These are phyloP conservation scores for Thalassiosira exigua DNA, from an alignment of 352 stramenopile species.

Conservation along the genomic window DNA sequence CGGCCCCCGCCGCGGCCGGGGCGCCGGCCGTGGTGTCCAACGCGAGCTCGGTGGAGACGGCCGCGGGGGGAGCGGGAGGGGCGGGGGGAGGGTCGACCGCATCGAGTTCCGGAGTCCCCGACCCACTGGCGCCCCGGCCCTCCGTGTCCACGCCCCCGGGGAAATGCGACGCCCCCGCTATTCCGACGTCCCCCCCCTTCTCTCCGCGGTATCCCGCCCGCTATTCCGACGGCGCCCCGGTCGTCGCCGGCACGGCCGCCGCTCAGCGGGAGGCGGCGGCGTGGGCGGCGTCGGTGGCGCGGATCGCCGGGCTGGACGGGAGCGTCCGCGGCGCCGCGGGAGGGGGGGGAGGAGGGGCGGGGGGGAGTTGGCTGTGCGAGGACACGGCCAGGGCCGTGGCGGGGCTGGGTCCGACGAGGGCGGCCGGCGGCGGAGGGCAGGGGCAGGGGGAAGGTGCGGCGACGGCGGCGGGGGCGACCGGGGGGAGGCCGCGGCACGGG, in stretches of 20 bases:
- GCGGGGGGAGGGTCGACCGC: too few relatives aligned
- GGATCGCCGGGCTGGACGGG: slow-evolving; percentile 11
- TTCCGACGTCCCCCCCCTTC: not conserved
- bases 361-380: not conserved
- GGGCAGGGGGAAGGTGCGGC: slow-evolving; percentile 1
- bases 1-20: not conserved
- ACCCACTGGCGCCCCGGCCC: not conserved
- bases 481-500: slow-evolving; percentile 6
- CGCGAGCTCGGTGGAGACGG: slow-evolving; percentile 14
- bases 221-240: slow-evolving; percentile 54
- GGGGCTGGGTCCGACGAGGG: slow-evolving; percentile 2
- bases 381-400: slow-evolving; percentile 26
- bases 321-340: not conserved
- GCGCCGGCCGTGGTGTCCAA: slow-evolving; percentile 12
- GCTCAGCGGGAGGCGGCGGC: slow-evolving; percentile 52
- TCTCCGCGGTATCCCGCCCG: slow-evolving; percentile 9
- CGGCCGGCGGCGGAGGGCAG: not conserved
- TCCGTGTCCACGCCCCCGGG: not conserved
- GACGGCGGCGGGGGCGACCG: not conserved
- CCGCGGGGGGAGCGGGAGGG: not conserved
- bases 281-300: slow-evolving; percentile 40
- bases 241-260: slow-evolving; percentile 60
- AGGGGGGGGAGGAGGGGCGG: not conserved
- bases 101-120: too few relatives aligned
- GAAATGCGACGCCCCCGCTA: not conserved